phyloP scores from a whole-genome alignment of 2,329 filamentous ascomycete genomes.

The Thermomyces lanuginosus region DNA sequence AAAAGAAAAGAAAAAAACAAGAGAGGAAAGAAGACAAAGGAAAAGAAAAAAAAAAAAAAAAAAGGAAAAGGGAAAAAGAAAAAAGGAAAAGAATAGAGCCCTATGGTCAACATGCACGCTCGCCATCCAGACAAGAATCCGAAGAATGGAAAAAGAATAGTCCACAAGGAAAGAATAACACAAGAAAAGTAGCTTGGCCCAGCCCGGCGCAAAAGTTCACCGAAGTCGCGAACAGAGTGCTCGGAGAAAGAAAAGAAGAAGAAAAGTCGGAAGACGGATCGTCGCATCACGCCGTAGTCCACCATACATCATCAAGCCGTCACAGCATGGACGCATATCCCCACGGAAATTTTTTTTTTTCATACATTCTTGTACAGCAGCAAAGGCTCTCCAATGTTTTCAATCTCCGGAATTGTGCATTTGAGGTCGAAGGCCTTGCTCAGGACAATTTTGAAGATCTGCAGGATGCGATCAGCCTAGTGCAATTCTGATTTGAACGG shows the following conservation, averaged over 20 bases:
- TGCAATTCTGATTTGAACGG: conserved; percentile 1
- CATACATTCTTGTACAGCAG: conserved; percentile 61
- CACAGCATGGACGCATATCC: conserved; percentile 6
- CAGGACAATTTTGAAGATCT: conserved; percentile 99
- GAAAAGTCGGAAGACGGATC: conserved; percentile 6
- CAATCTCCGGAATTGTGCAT: conserved; percentile 97
- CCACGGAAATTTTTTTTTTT: conserved; percentile 10
- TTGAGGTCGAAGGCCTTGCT: conserved; percentile 98
- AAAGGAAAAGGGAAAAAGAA: conserved; percentile 1
- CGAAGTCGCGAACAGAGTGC: conserved; percentile 1
- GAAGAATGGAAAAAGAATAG: conserved; percentile 7
- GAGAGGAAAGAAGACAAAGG: conserved; percentile 4
- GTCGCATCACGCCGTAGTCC: conserved; percentile 20
- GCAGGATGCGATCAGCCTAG: conserved; percentile 1
- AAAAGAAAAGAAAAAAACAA: conserved; percentile 5
- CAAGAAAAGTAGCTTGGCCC: conserved; percentile 1
- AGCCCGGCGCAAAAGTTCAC: conserved; percentile 3
- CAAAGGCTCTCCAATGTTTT: conserved; percentile 90
- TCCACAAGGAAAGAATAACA: conserved; percentile 5
- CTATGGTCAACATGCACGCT: too few relatives aligned
- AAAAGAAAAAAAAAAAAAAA: conserved; percentile 1
- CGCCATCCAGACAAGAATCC: conserved; percentile 4
- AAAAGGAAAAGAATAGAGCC: too few relatives aligned
- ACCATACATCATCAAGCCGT: conserved; percentile 16
- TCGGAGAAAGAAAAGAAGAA: conserved; percentile 5